Conservation (phyloP, 768 basidiomycete species). For the Dentipellis sp. region DNA sequence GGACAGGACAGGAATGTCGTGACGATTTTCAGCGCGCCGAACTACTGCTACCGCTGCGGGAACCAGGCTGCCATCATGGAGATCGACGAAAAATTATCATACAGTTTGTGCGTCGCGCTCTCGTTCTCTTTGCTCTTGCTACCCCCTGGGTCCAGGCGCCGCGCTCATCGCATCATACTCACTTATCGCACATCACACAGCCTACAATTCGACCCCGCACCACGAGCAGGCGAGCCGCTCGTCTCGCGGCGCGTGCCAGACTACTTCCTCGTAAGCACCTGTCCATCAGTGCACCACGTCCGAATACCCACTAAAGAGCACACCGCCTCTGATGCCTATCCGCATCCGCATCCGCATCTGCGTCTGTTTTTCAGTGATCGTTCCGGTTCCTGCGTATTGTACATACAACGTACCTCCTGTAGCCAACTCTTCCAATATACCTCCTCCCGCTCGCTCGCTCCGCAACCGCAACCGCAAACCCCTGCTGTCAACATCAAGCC, state of each 20-base stretch:
- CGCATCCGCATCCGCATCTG: background rate
- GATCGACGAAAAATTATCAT: constrained; percentile 96
- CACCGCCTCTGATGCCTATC: background rate
- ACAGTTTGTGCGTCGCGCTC: constrained; percentile 68
- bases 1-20: constrained; percentile 99
- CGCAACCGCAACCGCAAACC: no score
- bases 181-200: constrained; percentile 30
- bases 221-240: constrained; percentile 95
- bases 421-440: constrained; percentile 15
- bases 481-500: background rate
- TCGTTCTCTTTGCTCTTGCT: background rate
- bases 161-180: background rate
- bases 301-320: background rate
- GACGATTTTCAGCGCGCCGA: constrained; percentile 98
- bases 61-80: constrained; percentile 99
- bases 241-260: constrained; percentile 93
- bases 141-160: background rate
- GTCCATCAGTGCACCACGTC: background rate
- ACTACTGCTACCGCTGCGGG: constrained; percentile 99
- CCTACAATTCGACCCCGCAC: constrained; percentile 99
- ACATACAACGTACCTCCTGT: constrained; percentile 16
- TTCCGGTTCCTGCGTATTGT: constrained; percentile 11
- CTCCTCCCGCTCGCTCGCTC: constrained; percentile 3
- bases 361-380: constrained; percentile 5
- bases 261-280: constrained; percentile 76